Evolutionary conservation across 1,284 basidiomycete species (phyloP), one percentile per base, ranked within the genome.

Genomic region (Nidula niveotomentosa): DNA sequence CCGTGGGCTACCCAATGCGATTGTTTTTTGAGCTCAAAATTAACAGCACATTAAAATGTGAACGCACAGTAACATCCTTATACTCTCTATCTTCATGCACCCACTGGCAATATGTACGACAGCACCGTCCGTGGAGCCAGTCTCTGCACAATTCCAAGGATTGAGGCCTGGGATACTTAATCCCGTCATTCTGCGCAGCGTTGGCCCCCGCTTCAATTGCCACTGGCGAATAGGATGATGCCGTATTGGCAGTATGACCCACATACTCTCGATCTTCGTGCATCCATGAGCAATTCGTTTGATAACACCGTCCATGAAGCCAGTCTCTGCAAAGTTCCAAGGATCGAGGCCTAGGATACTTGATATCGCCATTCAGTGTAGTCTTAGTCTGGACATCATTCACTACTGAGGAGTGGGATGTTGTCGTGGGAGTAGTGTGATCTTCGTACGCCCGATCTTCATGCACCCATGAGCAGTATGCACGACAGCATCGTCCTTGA

Each of bases 71-170:
- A 17, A 60, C 57, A 23, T 61, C 55, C 44, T 68, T 66, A 49
- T 74, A 71, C 13, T 71, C 68, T 2, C 72, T 54, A 46, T 73
- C 69, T 4, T 62, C 58, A 58, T 76, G 73, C 2, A 68, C 56
- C 53, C 60, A 69, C 12, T 49, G 41, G 48, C 73, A 76, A 3
- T 48, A 43, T 55, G 69, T 64, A 0, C 65, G 55, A 30, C 13
- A 37, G 45, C 66, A 68, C 15, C 47, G n/a, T 10, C 59, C 55
- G n/a, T 55, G 17, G 8, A 62, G 52, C 60, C 61, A 66, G 8
- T 52, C 35, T 13, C 41, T 41, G 49, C 64, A 69, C 44, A 49
- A 49, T 15, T 17, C 36, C 13, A 37, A n/a, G 41, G 30, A 34
- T 15, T 6, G 50, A 35, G 45, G 30, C 59, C 58, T 13, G 36